Conservation (phyloP, 257 asterid genomes). For the Coffea eugenioides region DNA sequence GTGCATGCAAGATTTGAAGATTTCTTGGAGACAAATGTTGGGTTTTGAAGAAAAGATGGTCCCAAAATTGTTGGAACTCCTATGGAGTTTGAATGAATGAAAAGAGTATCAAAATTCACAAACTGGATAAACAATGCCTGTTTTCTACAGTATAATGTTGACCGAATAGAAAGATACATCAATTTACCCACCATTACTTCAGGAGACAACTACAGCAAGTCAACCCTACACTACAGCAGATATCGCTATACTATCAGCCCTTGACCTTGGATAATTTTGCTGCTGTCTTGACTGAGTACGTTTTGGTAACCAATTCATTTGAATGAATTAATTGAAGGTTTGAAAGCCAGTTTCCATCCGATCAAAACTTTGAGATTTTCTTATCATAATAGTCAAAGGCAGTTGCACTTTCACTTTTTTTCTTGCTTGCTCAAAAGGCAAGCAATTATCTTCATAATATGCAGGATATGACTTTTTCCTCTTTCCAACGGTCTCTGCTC, state of each 20-base stretch:
- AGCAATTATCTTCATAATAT: not conserved
- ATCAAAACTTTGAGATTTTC: not conserved
- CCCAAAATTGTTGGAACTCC: not conserved
- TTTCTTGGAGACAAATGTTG: not conserved
- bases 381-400: not conserved
- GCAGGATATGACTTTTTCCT: not conserved
- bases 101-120: not conserved
- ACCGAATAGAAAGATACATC: not conserved
- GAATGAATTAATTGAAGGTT: not conserved
- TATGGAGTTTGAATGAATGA: not conserved
- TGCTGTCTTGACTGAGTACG: not conserved
- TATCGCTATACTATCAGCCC: not conserved
- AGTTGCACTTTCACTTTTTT: not conserved
- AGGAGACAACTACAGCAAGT: not conserved
- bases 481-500: not conserved
- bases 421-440: not conserved
- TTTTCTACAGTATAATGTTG: not conserved
- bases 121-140: not conserved
- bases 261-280: not conserved
- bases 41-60: not conserved
- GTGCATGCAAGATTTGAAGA: not conserved
- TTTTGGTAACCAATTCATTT: not conserved
- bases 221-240: not conserved
- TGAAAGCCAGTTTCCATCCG: not conserved
- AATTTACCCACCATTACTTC: not conserved